Base-by-base conservation (phyloP, 352 stramenopile species). In the Pythium phragmitis region DNA sequence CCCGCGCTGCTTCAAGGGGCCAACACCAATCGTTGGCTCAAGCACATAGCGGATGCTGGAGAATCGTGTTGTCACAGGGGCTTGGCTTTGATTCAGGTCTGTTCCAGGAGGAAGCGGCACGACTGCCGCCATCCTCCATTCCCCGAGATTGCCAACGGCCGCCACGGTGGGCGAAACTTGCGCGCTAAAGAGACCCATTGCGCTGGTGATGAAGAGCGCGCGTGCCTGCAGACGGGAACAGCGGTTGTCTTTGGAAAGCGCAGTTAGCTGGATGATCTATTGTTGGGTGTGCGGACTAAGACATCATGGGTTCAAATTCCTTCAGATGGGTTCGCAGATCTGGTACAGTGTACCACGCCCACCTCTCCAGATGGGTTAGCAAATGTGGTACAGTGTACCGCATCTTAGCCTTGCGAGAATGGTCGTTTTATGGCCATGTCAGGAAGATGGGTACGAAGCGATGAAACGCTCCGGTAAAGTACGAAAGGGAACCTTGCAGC, bases 381-480 rank as follows among this genome's bases (percentile, higher is more conserved):
- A 48, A 49, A 47, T 36, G 7, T 6, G 54, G 61, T 68, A 68
- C 61, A 68, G 19, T 56, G 61, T 68, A 68, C 62, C 62, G 52
- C 37, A 39, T 43, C 36, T 47, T 55, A 48, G 43, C 37, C 21
- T 60, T 47, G 19, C 4, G 12, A 45, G 46, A 41, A 6, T 57
- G 62, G 43, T 47, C 19, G 39, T 50, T 68, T 54, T 68, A 28
- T 68, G 62, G 43, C 19, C 53, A 36, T 58, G 46, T 62, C 62
- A 63, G 48, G 54, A 68, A 68, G 47, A 68, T 68, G 62, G 62
- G 62, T 68, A 63, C 62, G 62, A 12, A 14, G 60, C 42, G 41
- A 57, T 39, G 34, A 62, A 61, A 64, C 14, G 45, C 51, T 68
- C 41, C 62, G 62, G 11, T 63, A 26, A 68, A 68, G 62, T 68